Percentiles rank a stretch among this genome's conserved stretches.
Evolutionary conservation across 129 eudicot genomes (phyloP).

Genomic region (Ambrosia artemisiifolia): DNA sequence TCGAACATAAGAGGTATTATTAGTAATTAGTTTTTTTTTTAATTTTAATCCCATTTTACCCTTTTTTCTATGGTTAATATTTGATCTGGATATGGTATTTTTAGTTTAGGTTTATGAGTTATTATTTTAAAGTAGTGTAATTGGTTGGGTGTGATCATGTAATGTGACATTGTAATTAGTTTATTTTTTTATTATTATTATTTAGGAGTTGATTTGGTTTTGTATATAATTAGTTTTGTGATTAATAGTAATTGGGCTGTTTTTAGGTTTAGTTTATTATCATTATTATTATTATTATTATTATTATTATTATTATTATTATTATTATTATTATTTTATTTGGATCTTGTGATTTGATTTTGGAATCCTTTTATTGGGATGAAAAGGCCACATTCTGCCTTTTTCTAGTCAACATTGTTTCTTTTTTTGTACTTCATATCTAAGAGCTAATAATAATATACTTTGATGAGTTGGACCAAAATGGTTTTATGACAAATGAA

Average conservation of each 20-base stretch:
- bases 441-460: slow-evolving; percentile 1
- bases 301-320: too few relatives aligned
- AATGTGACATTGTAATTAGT: slow-evolving; percentile 1
- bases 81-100: slow-evolving; percentile 2
- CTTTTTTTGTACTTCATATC: not conserved
- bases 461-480: not conserved
- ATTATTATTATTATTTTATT: not conserved
- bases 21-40: not conserved
- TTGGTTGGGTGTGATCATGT: not conserved
- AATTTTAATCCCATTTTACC: slow-evolving; percentile 11
- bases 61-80: not conserved
- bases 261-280: too few relatives aligned
- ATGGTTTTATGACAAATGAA: not conserved
- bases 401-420: not conserved
- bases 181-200: not conserved
- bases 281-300: too few relatives aligned
- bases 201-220: not conserved
- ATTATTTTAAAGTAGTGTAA: not conserved
- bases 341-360: slow-evolving; percentile 7
- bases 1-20: slow-evolving; percentile 33
- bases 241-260: not conserved
- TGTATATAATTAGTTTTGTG: not conserved
- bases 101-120: not conserved
- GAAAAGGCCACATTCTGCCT: slow-evolving; percentile 6
- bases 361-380: not conserved